phyloP scores from a whole-genome alignment of 371 early-diverging fungal species.

The Coemansia sp. region DNA sequence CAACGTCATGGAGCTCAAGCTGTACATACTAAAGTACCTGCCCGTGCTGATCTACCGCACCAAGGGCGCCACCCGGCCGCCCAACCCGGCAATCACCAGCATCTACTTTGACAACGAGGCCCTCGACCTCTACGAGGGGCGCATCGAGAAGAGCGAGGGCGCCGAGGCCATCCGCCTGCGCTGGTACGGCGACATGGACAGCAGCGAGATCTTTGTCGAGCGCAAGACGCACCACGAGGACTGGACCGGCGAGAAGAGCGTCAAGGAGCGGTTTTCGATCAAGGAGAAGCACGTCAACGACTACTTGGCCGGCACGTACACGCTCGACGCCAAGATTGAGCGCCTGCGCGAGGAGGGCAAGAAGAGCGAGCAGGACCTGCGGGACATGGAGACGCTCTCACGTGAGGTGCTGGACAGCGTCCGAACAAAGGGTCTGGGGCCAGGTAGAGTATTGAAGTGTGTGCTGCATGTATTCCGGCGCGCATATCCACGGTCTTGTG shows the following conservation, averaged over 20 bases:
- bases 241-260: slow-evolving; percentile 92
- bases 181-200: slow-evolving; percentile 94
- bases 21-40: slow-evolving; percentile 87
- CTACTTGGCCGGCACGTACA: slow-evolving; percentile 79
- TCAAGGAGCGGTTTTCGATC: slow-evolving; percentile 93
- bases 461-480: neutral
- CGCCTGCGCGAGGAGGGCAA: slow-evolving; percentile 76
- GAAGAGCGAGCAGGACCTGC: slow-evolving; percentile 77
- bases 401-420: slow-evolving; percentile 81
- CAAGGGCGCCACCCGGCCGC: slow-evolving; percentile 64
- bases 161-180: slow-evolving; percentile 92
- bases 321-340: slow-evolving; percentile 68
- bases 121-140: slow-evolving; percentile 88
- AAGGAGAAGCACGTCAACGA: slow-evolving; percentile 92
- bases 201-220: slow-evolving; percentile 92
- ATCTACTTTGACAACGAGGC: slow-evolving; percentile 95
- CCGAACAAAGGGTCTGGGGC: slow-evolving; percentile 72
- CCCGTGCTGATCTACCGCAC: slow-evolving; percentile 93
- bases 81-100: slow-evolving; percentile 92
- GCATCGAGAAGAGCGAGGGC: slow-evolving; percentile 91
- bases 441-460: slow-evolving; percentile 57
- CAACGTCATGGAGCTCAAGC: slow-evolving; percentile 95
- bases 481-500: neutral
- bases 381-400: slow-evolving; percentile 71
- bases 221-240: slow-evolving; percentile 97